A percentile compares a stretch with the other conserved stretches of the same genome.
phyloP scores from a whole-genome alignment of 306 rosid species.

The Dalbergia oliveri region DNA sequence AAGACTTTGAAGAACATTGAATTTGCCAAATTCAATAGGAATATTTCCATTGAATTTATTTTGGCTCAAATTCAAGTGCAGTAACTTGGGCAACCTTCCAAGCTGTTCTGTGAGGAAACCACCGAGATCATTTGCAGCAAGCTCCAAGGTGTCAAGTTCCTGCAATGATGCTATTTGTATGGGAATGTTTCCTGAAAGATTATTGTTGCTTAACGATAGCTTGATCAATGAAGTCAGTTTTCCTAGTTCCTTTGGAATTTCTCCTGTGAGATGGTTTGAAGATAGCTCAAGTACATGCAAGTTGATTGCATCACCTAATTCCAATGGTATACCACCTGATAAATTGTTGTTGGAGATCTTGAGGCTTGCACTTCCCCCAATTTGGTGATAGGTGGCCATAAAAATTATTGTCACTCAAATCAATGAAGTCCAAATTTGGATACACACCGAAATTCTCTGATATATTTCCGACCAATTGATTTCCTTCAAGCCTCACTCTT shows the following conservation, averaged over 20 bases:
- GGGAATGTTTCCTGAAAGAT: neutral
- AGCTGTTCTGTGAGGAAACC: neutral
- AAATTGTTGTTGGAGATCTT: conserved; percentile 23
- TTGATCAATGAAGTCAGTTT: neutral
- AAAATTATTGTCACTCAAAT: conserved; percentile 35
- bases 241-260: conserved; percentile 41
- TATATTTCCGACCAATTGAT: conserved; percentile 46
- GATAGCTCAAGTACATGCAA: conserved; percentile 40
- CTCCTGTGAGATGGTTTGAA: conserved; percentile 23
- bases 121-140: neutral
- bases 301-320: neutral
- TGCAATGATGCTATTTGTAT: neutral
- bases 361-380: conserved; percentile 30
- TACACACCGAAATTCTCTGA: conserved; percentile 40
- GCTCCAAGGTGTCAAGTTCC: neutral
- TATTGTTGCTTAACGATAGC: neutral
- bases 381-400: conserved; percentile 38
- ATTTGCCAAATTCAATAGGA: neutral
- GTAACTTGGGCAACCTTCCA: neutral
- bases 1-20: conserved; percentile 19
- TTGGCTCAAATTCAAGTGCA: neutral
- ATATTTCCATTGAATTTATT: conserved; percentile 6
- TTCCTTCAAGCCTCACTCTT: conserved; percentile 41
- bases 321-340: conserved; percentile 39
- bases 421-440: conserved; percentile 22